These are phyloP conservation scores for Marasmius oreades DNA, from an alignment of 1,284 basidiomycete genomes.

Conservation along the genomic window DNA sequence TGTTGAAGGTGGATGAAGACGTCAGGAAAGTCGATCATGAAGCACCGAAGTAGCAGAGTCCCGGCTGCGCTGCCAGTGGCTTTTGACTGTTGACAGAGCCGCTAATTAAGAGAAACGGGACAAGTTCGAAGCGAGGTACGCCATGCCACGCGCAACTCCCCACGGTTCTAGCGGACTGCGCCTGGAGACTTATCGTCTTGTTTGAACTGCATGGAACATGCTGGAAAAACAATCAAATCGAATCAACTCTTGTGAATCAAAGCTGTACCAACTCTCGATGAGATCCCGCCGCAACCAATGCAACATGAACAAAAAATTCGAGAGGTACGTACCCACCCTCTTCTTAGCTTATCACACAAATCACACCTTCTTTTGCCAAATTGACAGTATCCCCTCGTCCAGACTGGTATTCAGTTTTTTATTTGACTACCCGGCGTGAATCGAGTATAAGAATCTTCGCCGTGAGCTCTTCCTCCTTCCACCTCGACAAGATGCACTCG, in stretches of 20 bases:
- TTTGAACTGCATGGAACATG: too few relatives aligned
- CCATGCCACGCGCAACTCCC: not conserved
- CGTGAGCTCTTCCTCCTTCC: too few relatives aligned
- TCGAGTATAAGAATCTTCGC: not conserved
- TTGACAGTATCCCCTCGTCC: slow-evolving; percentile 1
- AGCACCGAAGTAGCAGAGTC: not conserved
- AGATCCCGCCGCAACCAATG: too few relatives aligned
- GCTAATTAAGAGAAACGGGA: not conserved
- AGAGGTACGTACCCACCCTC: not conserved
- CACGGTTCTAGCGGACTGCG: slow-evolving; percentile 4
- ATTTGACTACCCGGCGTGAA: not conserved
- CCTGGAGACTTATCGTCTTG: too few relatives aligned
- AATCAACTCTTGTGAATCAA: too few relatives aligned
- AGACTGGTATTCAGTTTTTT: not conserved
- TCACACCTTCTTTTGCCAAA: not conserved
- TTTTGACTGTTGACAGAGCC: not conserved
- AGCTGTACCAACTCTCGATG: too few relatives aligned
- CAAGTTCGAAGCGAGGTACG: not conserved
- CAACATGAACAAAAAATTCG: not conserved
- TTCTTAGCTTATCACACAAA: not conserved
- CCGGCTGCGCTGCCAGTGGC: not conserved
- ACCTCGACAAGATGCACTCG: too few relatives aligned
- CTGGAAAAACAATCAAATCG: too few relatives aligned
- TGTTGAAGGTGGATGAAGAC: not conserved
- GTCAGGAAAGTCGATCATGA: not conserved